phyloP scores from a whole-genome alignment of 139 green algal species.

The Chlorella vulgaris region DNA sequence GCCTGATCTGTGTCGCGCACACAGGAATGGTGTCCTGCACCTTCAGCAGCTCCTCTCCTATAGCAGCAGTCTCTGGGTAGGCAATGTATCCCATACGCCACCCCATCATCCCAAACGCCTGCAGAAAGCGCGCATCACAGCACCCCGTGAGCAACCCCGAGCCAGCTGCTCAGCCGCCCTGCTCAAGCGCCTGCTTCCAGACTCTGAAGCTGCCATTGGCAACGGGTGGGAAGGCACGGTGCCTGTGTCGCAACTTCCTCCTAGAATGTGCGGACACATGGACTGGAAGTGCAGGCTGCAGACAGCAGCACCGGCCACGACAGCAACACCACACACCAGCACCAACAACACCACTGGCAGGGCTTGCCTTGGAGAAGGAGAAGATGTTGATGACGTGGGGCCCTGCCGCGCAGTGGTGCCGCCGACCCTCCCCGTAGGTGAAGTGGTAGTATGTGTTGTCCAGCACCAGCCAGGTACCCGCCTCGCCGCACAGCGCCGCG shows the following conservation, averaged over 20 bases:
- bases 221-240: too few relatives aligned
- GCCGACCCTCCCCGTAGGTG: slow-evolving; percentile 58
- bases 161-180: too few relatives aligned
- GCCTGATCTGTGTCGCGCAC: slow-evolving; percentile 75
- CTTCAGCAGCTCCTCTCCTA: slow-evolving; percentile 75
- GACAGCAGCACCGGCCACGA: too few relatives aligned
- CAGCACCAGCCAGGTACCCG: slow-evolving; percentile 86
- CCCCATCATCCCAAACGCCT: slow-evolving; percentile 92
- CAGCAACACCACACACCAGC: not conserved
- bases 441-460: slow-evolving; percentile 98
- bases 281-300: too few relatives aligned
- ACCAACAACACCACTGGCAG: not conserved
- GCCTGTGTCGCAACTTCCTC: too few relatives aligned
- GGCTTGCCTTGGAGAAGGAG: slow-evolving; percentile 81
- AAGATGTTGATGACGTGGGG: slow-evolving; percentile 87
- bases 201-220: too few relatives aligned
- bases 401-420: slow-evolving; percentile 66
- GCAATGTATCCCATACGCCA: slow-evolving; percentile 88
- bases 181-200: too few relatives aligned
- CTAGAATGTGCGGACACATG: too few relatives aligned
- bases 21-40: slow-evolving; percentile 94
- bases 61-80: slow-evolving; percentile 45
- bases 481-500: slow-evolving; percentile 57
- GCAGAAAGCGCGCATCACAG: too few relatives aligned
- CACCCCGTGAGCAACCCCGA: too few relatives aligned